phyloP scores from a whole-genome alignment of 305 asterid genomes.

The Fraxinus greggii region DNA sequence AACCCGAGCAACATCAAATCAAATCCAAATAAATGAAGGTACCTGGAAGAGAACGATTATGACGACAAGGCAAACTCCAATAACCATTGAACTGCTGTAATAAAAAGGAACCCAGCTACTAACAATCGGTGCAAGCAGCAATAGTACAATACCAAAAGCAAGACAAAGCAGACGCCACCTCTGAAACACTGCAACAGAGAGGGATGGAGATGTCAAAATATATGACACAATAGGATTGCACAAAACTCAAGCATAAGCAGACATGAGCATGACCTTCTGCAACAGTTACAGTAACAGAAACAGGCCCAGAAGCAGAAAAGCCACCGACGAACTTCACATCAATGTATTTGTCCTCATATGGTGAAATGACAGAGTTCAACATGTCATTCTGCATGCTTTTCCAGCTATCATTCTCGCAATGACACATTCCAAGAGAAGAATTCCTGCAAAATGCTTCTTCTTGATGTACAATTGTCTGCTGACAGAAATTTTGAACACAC shows the following conservation, averaged over 20 bases:
- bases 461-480: background rate
- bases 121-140: slow-evolving; percentile 77
- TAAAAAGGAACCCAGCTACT: slow-evolving; percentile 94
- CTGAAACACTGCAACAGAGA: slow-evolving; percentile 56
- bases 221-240: slow-evolving; percentile 4
- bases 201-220: background rate
- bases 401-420: slow-evolving; percentile 65
- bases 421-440: slow-evolving; percentile 67
- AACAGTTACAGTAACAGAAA: slow-evolving; percentile 54
- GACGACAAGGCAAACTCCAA: slow-evolving; percentile 78
- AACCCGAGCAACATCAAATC: background rate
- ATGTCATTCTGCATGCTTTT: slow-evolving; percentile 54
- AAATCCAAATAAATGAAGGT: slow-evolving; percentile 18
- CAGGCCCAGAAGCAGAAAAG: slow-evolving; percentile 39
- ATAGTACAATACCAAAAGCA: slow-evolving; percentile 56
- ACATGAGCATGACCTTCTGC: slow-evolving; percentile 50
- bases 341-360: slow-evolving; percentile 60
- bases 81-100: slow-evolving; percentile 90
- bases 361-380: slow-evolving; percentile 61
- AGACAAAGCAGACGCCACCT: slow-evolving; percentile 65
- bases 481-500: background rate
- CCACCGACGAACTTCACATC: slow-evolving; percentile 69
- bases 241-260: slow-evolving; percentile 20
- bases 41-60: slow-evolving; percentile 90
- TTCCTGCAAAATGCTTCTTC: slow-evolving; percentile 50